phyloP scores from a whole-genome alignment of 352 stramenopile genomes.

The Thraustochytrium striatum region DNA sequence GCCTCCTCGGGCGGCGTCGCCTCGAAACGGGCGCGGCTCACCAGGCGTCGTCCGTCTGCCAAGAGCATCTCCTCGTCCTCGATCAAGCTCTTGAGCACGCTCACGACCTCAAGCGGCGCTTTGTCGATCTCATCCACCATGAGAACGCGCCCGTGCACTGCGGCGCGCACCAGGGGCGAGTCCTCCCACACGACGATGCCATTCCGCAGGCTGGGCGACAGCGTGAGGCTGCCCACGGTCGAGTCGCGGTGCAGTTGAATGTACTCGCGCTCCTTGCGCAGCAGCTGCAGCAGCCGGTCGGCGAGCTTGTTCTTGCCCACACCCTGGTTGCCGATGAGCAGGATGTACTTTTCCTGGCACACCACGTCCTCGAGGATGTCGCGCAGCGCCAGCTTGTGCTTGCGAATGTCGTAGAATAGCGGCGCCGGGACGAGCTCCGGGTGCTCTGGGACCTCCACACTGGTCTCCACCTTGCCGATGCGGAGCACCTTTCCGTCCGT shows the following conservation, averaged over 20 bases:
- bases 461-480: conserved; percentile 8
- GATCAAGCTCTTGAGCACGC: conserved; percentile 86
- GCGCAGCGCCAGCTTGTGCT: not conserved
- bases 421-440: conserved; percentile 70
- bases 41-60: conserved; percentile 75
- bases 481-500: not conserved
- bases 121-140: conserved; percentile 95
- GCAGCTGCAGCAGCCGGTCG: conserved; percentile 75
- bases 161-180: conserved; percentile 84
- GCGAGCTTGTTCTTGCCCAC: conserved; percentile 92
- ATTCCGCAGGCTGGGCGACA: conserved; percentile 75
- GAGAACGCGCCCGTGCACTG: conserved; percentile 77
- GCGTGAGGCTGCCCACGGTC: conserved; percentile 82
- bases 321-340: conserved; percentile 89
- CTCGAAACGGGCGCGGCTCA: conserved; percentile 58
- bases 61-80: conserved; percentile 91
- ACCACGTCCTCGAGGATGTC: conserved; percentile 62
- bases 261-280: conserved; percentile 90
- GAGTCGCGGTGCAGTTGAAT: conserved; percentile 93
- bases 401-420: conserved; percentile 77
- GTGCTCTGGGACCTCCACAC: not conserved
- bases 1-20: conserved; percentile 63
- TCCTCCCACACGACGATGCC: conserved; percentile 85
- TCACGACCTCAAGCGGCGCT: conserved; percentile 90
- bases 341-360: conserved; percentile 73